Evolutionary conservation across 2,329 filamentous ascomycete genomes (phyloP).

Genomic region (Dactylonectria macrodidyma): DNA sequence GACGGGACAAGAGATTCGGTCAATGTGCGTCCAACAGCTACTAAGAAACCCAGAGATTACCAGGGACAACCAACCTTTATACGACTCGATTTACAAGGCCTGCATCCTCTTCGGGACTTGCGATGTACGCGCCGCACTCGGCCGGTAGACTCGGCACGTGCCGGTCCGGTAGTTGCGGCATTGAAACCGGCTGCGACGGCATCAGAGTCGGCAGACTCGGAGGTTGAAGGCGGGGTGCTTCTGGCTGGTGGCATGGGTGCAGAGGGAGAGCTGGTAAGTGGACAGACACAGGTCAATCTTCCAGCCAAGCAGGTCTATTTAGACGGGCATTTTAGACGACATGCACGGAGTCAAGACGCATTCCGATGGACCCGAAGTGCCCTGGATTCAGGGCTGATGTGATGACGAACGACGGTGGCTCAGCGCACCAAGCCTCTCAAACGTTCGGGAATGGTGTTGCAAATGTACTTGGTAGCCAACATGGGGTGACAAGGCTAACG

Average conservation of each 20-base stretch:
- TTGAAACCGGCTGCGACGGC: background rate
- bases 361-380: background rate
- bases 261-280: background rate
- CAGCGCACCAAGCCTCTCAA: background rate
- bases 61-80: slow-evolving; percentile 23
- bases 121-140: slow-evolving; percentile 22
- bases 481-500: background rate
- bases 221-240: background rate
- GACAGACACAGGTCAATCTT: background rate
- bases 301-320: background rate
- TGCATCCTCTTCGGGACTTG: slow-evolving; percentile 30
- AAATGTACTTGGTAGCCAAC: background rate
- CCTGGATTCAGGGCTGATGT: background rate
- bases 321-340: background rate
- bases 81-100: slow-evolving; percentile 24
- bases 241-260: background rate
- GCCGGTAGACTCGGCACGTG: background rate
- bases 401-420: slow-evolving; percentile 3
- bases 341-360: background rate
- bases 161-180: background rate
- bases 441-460: background rate
- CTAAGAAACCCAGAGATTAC: background rate
- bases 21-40: background rate
- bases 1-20: background rate
- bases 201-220: background rate